phyloP scores from a whole-genome alignment of 768 basidiomycete species.

The Pulveroboletus sp. region DNA sequence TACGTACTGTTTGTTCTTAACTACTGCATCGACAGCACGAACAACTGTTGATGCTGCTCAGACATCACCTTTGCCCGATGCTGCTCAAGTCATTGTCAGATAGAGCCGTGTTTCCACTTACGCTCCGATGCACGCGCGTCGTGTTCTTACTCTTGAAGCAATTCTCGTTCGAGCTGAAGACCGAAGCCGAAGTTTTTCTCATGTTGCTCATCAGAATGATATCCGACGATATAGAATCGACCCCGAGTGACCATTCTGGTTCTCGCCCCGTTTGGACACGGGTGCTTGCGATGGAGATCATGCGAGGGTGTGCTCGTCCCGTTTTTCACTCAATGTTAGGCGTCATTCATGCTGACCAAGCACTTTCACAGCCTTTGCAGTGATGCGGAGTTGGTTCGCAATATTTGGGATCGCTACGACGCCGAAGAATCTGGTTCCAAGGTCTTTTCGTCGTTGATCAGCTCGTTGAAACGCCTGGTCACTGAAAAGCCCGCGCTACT shows the following conservation, averaged over 20 bases:
- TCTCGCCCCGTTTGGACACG: constrained; percentile 78
- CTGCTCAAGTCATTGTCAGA: constrained; percentile 84
- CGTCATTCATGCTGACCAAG: constrained; percentile 1
- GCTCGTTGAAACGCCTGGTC: constrained; percentile 78
- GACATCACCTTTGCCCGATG: constrained; percentile 85
- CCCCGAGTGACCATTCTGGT: constrained; percentile 22
- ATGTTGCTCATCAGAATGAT: constrained; percentile 64
- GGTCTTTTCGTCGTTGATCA: constrained; percentile 72
- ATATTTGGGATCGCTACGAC: constrained; percentile 78
- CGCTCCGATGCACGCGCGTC: constrained; percentile 87
- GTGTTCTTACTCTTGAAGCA: constrained; percentile 92
- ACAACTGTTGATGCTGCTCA: constrained; percentile 82
- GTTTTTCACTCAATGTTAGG: neutral
- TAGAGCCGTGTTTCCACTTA: constrained; percentile 77
- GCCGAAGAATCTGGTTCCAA: constrained; percentile 55
- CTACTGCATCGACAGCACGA: constrained; percentile 47
- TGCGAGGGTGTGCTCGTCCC: constrained; percentile 59
- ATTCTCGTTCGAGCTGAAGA: constrained; percentile 74
- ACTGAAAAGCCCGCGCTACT: constrained; percentile 86
- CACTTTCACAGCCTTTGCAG: constrained; percentile 56
- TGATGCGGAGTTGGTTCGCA: constrained; percentile 73
- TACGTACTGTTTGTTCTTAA: neutral
- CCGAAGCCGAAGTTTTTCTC: constrained; percentile 85
- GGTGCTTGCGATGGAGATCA: constrained; percentile 87
- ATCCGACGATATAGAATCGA: constrained; percentile 45